Evolutionary conservation across 2,329 filamentous ascomycete species (phyloP), one percentile per base, ranked within the genome.

Genomic region (Fonsecaea erecta): DNA sequence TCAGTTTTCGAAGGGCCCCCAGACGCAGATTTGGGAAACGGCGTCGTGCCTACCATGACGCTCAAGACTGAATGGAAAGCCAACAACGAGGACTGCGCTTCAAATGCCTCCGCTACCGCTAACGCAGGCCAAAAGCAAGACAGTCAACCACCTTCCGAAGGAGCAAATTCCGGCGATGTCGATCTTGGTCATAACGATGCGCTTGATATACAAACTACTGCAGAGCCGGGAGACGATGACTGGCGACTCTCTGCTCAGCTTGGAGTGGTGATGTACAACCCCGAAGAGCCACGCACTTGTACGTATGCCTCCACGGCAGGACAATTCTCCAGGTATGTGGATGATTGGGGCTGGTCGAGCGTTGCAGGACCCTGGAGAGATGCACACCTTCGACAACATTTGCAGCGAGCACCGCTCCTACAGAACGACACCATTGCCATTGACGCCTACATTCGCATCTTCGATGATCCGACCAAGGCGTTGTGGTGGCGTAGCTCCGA

Each of bases 261-360:
- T 37, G 83, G 83, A 43, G 82, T 88, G 26, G 82, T 88, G 53
- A 77, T 88, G 54, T 88, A 88, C 77, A 89, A 89, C 67, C 86
- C 86, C 0, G 78, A 80, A 28, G 86, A 88, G 70, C 86, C 86
- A 52, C 82, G 85, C 6, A 85, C 85, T 3, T 81, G 85, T 63
- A 83, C 83, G 73, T 82, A 81, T 71, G 80, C 84, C 61, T 83
- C 81, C 12, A 85, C 84, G 48, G 79, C 82, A 53, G 85, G 88
- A 73, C 84, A 86, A 62, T 89, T 87, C 75, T 84, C 83, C 70
- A 80, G 81, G 34, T 78, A 83, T 58, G 85, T 84, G 48, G 75
- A 85, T 12, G 86, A 89, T 70, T 88, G 85, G 82, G 86, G 86
- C 1, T 88, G 86, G 85, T 85, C 84, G 35, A 83, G 86, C 64